Evolutionary conservation across 1,284 basidiomycete species (phyloP).

Genomic region (Cryptococcus jaspeensis): DNA sequence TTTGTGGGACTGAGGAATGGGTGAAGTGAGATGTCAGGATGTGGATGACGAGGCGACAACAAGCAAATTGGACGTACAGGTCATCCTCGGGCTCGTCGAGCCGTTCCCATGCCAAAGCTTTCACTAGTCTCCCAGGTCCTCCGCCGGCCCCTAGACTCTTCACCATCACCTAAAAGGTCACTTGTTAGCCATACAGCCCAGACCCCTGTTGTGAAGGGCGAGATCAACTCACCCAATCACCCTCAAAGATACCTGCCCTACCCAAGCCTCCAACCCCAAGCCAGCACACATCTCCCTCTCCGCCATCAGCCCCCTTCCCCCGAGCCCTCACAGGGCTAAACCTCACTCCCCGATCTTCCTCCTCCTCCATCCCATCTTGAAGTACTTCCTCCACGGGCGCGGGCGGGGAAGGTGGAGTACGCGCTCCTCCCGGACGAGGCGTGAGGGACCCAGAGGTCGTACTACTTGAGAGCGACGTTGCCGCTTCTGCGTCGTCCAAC

Average conservation of each 20-base stretch:
- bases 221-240: constrained; percentile 73
- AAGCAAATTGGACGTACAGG: constrained; percentile 25
- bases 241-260: constrained; percentile 71
- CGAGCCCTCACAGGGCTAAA: constrained; percentile 23
- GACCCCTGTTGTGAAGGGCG: not conserved
- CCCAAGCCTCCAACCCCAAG: constrained; percentile 60
- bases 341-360: constrained; percentile 18
- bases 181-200: not conserved
- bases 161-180: not conserved
- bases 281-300: constrained; percentile 39
- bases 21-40: not conserved
- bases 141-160: constrained; percentile 42
- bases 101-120: constrained; percentile 59
- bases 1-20: constrained; percentile 49
- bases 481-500: constrained; percentile 16
- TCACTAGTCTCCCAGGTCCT: constrained; percentile 54
- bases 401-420: constrained; percentile 25
- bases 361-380: constrained; percentile 14
- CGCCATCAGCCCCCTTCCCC: constrained; percentile 10
- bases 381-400: constrained; percentile 22
- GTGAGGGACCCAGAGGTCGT: constrained; percentile 48
- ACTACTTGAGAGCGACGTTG: constrained; percentile 22
- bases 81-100: constrained; percentile 36
- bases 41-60: not conserved
- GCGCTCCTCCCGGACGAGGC: constrained; percentile 35